Base-by-base conservation (phyloP, 169 alveolate genomes). In the Prorocentrum cordatum region DNA sequence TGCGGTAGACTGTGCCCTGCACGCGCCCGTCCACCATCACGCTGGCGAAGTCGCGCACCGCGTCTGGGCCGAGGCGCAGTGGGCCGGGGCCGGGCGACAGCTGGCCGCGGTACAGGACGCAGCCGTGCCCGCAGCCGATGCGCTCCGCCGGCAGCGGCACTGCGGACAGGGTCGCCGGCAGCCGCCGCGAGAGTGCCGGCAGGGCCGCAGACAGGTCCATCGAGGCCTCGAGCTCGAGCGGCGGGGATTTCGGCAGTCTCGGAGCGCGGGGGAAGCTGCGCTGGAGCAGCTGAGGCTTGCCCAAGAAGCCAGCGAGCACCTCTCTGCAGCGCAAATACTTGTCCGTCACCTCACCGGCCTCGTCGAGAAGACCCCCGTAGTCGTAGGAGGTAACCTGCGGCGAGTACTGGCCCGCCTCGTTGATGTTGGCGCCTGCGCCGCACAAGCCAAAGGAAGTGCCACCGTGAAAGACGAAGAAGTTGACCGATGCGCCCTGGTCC, bases 381-480 rank as follows among this genome's bases (percentile, higher is more conserved):
- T 80, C 89, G 58, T 80, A 80, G 1, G 89, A 80, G 27, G 89
- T 80, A 36, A 80, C 89, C 36, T 68, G 79, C 1, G 50, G 75
- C 54, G n/a, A 26, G 18, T 29, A 31, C 26, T 66, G 39, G 39
- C 64, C 89, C 29, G 39, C 77, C 45, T 7, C 24, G 32, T 66
- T 58, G 27, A 73, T 14, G 73, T 77, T 77, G 7, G 70, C 89
- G 18, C 89, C 89, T 7, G 89, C 39, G 10, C 89, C 89, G 22
- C 89, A 80, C 36, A 80, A 62, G 79, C 89, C 89, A 32, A 80
- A 80, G 12, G 89, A 80, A 12, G 89, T 80, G 47, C 89, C 89
- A 0, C 89, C 89, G 32, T 80, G 89, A 50, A 80, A 80, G 9
- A 80, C 89, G 35, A 80, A 80, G 79, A 80, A 80, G 35, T 80